Evolutionary conservation across 1,139 yeast genomes (phyloP), one percentile per base, ranked within the genome.

Genomic region (Hemisphaericaspora xylofermentans): DNA sequence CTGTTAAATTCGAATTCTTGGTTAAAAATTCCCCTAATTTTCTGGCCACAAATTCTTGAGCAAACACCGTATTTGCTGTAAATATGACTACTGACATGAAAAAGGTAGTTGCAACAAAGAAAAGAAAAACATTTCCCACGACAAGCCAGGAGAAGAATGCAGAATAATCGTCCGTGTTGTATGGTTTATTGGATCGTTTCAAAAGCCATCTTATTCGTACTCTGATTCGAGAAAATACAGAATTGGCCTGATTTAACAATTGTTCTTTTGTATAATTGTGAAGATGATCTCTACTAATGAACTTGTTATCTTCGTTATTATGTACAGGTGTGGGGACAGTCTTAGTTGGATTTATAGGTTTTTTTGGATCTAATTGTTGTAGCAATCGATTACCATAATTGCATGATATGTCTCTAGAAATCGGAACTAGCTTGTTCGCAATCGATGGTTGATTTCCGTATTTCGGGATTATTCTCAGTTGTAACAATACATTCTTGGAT

Each of bases 131-230:
- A 56, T 93, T 91, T 4, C 96, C 94, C 55, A 93, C 83, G 31
- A 93, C 76, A 24, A 93, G 66, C 96, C 98, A 89, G 6, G 96
- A 87, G 49, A 91, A 80, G 47, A 93, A 71, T 3, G 98, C 98
- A 29, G 91, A 78, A 44, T 88, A 78, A 54, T 91, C 97, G 61
- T 91, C 98, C 18, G 87, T 80, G 54, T 85, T 88, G 63, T 86
- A 85, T 1, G 96, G 96, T 17, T 75, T 58, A 42, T 71, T 68
- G 14, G 74, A 68, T 38, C 60, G 56, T 42, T 72, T 84, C 44
- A 89, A 62, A 2, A 81, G 60, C 95, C 95, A 88, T 56, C 80
- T 83, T 41, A 84, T 53, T 41, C 87, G 71, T 24, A 84, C 76
- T 42, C 68, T 66, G 25, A 82, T 51, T 26, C 87, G 61, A 24